These are phyloP conservation scores for Xylariaceae sp. DNA, from an alignment of 2,329 filamentous ascomycete genomes.

Conservation along the genomic window DNA sequence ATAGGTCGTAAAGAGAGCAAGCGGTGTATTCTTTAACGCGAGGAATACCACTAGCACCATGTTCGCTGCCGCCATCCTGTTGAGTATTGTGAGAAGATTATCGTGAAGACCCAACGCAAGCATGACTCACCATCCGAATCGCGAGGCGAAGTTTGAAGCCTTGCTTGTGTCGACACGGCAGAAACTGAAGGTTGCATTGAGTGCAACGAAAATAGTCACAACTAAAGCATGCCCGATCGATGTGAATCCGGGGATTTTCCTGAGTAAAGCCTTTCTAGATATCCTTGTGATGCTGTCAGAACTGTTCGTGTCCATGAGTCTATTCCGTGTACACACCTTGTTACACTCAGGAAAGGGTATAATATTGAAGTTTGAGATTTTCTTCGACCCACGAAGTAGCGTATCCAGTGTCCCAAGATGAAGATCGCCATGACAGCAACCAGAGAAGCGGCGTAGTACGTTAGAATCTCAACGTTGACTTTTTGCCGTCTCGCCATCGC, in stretches of 20 bases:
- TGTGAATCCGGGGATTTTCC: constrained; percentile 34
- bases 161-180: constrained; percentile 21
- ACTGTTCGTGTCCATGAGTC: not conserved
- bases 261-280: constrained; percentile 24
- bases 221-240: constrained; percentile 37
- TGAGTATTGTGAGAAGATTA: constrained; percentile 11
- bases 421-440: constrained; percentile 24
- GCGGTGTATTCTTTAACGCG: constrained; percentile 45
- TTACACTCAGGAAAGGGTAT: constrained; percentile 18
- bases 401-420: constrained; percentile 25
- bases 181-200: constrained; percentile 35
- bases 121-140: constrained; percentile 30
- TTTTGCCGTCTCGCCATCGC: constrained; percentile 15
- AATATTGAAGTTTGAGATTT: constrained; percentile 15
- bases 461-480: constrained; percentile 12
- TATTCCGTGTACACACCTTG: constrained; percentile 19
- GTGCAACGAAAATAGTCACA: constrained; percentile 30
- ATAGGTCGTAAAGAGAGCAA: constrained; percentile 39
- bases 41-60: constrained; percentile 44
- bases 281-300: constrained; percentile 14
- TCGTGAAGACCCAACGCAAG: not conserved
- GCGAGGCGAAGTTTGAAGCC: constrained; percentile 26
- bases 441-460: constrained; percentile 22
- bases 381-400: constrained; percentile 12
- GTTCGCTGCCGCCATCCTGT: constrained; percentile 45